Evolutionary conservation across 495 filamentous ascomycete species (phyloP).

Genomic region (Wilcoxina mikolae): DNA sequence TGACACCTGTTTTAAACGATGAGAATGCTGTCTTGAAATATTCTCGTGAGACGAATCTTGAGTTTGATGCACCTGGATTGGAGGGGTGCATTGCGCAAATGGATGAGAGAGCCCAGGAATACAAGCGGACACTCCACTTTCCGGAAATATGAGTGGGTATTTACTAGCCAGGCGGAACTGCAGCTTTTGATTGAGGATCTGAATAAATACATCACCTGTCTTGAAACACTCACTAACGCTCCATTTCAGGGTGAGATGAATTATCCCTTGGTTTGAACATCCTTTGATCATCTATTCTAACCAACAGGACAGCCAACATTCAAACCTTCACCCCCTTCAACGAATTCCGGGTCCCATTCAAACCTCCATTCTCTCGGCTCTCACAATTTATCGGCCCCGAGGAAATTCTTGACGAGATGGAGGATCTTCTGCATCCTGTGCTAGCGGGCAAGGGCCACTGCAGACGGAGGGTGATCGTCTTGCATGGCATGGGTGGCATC

Average conservation of each 20-base stretch:
- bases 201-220: constrained; percentile 9
- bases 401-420: constrained; percentile 5
- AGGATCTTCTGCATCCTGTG: constrained; percentile 1
- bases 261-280: neutral
- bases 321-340: neutral
- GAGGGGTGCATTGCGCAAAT: neutral
- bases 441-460: neutral
- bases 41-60: neutral
- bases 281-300: neutral
- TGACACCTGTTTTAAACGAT: neutral
- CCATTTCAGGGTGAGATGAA: neutral
- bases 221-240: neutral
- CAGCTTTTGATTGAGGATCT: constrained; percentile 5
- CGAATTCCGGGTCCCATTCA: constrained; percentile 9
- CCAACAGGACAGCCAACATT: neutral
- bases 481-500: constrained; percentile 16
- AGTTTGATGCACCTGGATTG: neutral
- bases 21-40: neutral
- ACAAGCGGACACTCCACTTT: neutral
- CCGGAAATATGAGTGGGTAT: constrained; percentile 1
- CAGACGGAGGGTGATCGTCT: constrained; percentile 4
- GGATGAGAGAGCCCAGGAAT: neutral
- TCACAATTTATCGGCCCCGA: constrained; percentile 10
- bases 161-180: constrained; percentile 1
- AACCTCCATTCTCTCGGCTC: constrained; percentile 10